phyloP scores from a whole-genome alignment of 108 stramenopile genomes.

The Stephanodiscus triporus region DNA sequence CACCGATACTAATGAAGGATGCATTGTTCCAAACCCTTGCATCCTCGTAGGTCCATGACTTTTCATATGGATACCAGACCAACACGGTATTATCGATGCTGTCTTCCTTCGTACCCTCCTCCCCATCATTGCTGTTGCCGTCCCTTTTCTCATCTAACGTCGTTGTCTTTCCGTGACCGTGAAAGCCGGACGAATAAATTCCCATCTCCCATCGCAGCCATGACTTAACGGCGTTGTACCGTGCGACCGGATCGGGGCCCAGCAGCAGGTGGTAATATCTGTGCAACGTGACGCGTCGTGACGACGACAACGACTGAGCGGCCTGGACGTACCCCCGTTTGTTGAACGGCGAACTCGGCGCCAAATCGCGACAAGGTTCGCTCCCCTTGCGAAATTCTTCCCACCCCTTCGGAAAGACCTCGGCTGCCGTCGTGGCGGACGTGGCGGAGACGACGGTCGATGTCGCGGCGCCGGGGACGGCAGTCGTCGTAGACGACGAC shows the following conservation, averaged over 20 bases:
- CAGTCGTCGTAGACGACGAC: neutral
- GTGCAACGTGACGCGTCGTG: constrained; percentile 46
- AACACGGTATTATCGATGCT: constrained; percentile 22
- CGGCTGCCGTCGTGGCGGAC: constrained; percentile 6
- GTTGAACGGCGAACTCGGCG: neutral
- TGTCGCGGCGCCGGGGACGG: neutral
- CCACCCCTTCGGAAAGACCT: constrained; percentile 48
- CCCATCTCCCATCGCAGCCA: constrained; percentile 75
- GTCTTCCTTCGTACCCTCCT: constrained; percentile 8
- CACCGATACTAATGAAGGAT: constrained; percentile 24
- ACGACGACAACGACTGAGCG: neutral
- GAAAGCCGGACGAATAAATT: constrained; percentile 40
- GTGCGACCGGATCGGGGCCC: constrained; percentile 40
- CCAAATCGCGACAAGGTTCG: neutral
- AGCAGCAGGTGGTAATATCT: constrained; percentile 62
- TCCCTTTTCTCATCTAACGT: neutral
- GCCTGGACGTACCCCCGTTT: neutral
- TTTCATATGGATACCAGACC: constrained; percentile 37
- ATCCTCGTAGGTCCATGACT: constrained; percentile 43
- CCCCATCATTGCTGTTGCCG: neutral
- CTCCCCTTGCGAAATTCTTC: constrained; percentile 47
- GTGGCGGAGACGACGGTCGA: neutral
- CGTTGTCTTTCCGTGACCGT: neutral
- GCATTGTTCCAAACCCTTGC: constrained; percentile 34
- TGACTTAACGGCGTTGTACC: constrained; percentile 49